Conservation (phyloP, 495 filamentous ascomycete species). For the Neurospora sp. region DNA sequence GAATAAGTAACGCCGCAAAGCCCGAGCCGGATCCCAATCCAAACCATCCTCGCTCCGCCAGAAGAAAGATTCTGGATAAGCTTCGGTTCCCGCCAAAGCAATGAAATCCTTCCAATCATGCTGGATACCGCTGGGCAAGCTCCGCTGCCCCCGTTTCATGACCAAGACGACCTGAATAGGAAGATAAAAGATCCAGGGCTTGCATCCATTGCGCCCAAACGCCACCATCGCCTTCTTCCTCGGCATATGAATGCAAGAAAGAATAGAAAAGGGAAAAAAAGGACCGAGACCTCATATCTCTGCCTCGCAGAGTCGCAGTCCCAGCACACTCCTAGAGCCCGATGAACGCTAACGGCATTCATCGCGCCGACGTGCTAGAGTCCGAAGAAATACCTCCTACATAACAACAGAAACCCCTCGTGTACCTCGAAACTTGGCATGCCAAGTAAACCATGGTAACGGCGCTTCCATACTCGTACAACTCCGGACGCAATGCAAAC, state of each 20-base stretch:
- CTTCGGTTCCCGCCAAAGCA: background rate
- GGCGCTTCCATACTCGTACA: constrained; percentile 8
- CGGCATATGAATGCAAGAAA: background rate
- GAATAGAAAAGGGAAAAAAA: background rate
- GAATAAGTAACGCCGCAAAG: background rate
- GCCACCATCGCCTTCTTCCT: background rate
- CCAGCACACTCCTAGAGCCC: background rate
- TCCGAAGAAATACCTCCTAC: background rate
- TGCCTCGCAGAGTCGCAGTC: background rate
- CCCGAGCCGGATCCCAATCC: background rate
- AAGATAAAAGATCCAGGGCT: background rate
- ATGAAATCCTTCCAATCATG: background rate
- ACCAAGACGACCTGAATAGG: background rate
- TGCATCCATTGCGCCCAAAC: background rate
- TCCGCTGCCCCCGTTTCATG: background rate
- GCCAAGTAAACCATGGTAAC: background rate
- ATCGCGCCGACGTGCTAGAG: background rate
- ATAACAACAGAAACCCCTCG: background rate
- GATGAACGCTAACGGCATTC: background rate
- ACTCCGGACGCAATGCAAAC: constrained; percentile 28
- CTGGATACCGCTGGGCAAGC: background rate
- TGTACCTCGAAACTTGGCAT: background rate
- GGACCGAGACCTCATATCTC: background rate
- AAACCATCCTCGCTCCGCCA: background rate
- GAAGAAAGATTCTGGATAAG: background rate